These are phyloP conservation scores for Penicillium verrucosum DNA, from an alignment of 2,329 filamentous ascomycete species.

Conservation along the genomic window DNA sequence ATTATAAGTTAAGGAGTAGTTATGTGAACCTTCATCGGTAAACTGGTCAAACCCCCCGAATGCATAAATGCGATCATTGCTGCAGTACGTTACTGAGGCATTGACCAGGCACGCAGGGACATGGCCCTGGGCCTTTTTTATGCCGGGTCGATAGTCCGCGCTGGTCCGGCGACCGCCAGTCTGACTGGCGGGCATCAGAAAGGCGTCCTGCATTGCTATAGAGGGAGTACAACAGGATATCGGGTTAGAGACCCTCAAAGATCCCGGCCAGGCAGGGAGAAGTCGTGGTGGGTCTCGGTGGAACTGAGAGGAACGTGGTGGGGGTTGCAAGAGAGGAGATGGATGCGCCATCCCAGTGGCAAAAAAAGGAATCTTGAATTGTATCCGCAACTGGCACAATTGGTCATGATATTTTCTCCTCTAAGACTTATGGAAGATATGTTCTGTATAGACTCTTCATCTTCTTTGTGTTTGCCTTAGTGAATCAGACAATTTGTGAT, in stretches of 20 bases:
- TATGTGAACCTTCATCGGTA: conserved; percentile 72
- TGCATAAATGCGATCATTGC: conserved; percentile 94
- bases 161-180: conserved; percentile 60
- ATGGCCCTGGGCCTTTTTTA: conserved; percentile 73
- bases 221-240: conserved; percentile 28
- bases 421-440: neutral
- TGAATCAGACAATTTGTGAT: neutral
- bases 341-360: conserved; percentile 31
- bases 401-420: neutral
- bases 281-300: conserved; percentile 34
- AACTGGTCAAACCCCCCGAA: conserved; percentile 99
- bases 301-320: conserved; percentile 25
- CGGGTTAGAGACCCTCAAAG: conserved; percentile 27
- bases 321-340: conserved; percentile 22
- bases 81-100: conserved; percentile 97
- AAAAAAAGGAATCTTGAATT: neutral
- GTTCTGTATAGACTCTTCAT: neutral
- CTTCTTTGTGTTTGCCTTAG: conserved; percentile 2
- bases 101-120: conserved; percentile 94
- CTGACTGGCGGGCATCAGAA: conserved; percentile 86
- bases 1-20: neutral
- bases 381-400: neutral
- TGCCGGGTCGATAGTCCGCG: conserved; percentile 77
- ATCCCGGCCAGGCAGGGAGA: conserved; percentile 24
- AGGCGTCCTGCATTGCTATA: conserved; percentile 64